Percentiles rank a stretch among this genome's conserved stretches.
phyloP scores from a whole-genome alignment of 2,329 filamentous ascomycete genomes.

The Waltergamsia citrina region DNA sequence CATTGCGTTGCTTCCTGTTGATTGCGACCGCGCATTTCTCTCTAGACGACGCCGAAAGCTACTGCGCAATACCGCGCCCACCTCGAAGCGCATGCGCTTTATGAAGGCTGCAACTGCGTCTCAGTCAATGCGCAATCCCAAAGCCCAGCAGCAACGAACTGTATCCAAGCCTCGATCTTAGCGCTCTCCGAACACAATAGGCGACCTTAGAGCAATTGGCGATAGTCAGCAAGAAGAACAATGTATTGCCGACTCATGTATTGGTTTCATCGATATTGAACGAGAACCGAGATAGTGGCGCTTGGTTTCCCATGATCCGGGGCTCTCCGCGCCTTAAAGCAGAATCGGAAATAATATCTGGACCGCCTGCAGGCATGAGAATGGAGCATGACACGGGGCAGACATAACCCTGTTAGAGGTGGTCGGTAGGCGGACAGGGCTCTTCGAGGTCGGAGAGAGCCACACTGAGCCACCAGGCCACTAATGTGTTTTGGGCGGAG shows the following conservation, averaged over 20 bases:
- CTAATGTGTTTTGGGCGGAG: slow-evolving; percentile 32
- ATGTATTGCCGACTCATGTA: neutral
- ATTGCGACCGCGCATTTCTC: no score
- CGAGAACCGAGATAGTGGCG: slow-evolving; percentile 18
- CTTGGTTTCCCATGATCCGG: slow-evolving; percentile 24
- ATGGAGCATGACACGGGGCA: slow-evolving; percentile 20
- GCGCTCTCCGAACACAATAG: no score
- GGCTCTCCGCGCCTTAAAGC: slow-evolving; percentile 35
- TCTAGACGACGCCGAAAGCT: no score
- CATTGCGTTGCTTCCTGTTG: neutral
- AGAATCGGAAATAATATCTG: slow-evolving; percentile 40
- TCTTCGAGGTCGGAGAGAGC: slow-evolving; percentile 24
- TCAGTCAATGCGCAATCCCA: no score
- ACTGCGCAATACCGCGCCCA: no score
- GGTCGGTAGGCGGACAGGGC: slow-evolving; percentile 22
- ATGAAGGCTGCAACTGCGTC: no score
- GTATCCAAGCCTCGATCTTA: no score
- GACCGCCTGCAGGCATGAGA: slow-evolving; percentile 27
- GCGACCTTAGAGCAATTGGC: no score
- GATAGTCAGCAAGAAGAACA: neutral
- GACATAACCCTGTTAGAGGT: slow-evolving; percentile 25
- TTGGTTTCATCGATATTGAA: neutral
- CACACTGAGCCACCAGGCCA: slow-evolving; percentile 5
- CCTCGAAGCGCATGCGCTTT: no score
- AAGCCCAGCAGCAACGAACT: no score